Evolutionary conservation across 2,329 filamentous ascomycete genomes (phyloP), one percentile per base, ranked within the genome.

Genomic region (Didymella glomerata): DNA sequence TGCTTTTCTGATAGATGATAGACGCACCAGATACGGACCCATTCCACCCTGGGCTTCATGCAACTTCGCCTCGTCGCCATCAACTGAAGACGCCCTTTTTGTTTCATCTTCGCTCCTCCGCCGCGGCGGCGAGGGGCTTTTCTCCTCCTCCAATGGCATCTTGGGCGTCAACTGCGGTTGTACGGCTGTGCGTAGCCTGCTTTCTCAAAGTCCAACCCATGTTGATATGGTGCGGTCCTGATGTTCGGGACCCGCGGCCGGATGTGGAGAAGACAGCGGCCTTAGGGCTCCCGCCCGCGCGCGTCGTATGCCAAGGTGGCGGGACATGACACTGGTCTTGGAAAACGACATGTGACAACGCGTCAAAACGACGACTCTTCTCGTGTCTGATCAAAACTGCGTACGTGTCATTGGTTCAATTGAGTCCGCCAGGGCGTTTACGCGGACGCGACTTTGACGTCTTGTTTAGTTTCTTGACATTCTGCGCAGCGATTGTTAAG

Each of bases 211-310:
- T 36, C 18, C 32, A 36, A 36, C 16, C 32, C 32, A 36, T n/a
- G 16, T n/a, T 36, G 32, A 8, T 36, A 36, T 36, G 32, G 32
- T 36, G 32, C 18, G 16, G 14, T 36, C 16, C 6, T n/a, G 32
- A 36, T 36, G 32, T 16, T 36, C 32, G 32, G 16, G 32, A 36
- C 32, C 32, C 32, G 32, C 16, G 32, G 32, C 16, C 42, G 50
- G 50, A 13, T 32, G 42, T 14, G 7, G 32, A n/a, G 5, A 32
- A 34, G 22, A 47, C 32, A 48, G 34, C 47, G 48, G 36, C 27
- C 13, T 36, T 7, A 41, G 13, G 27, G 40, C 14, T 45, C 36
- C 54, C 44, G 54, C 44, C 48, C 42, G 50, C 42, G 32, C 50
- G 48, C 27, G 9, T 13, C 24, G 20, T 25, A 24, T 27, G 32